These are phyloP conservation scores for Xanthoceras sorbifolium DNA, from an alignment of 345 rosid species.

Conservation along the genomic window DNA sequence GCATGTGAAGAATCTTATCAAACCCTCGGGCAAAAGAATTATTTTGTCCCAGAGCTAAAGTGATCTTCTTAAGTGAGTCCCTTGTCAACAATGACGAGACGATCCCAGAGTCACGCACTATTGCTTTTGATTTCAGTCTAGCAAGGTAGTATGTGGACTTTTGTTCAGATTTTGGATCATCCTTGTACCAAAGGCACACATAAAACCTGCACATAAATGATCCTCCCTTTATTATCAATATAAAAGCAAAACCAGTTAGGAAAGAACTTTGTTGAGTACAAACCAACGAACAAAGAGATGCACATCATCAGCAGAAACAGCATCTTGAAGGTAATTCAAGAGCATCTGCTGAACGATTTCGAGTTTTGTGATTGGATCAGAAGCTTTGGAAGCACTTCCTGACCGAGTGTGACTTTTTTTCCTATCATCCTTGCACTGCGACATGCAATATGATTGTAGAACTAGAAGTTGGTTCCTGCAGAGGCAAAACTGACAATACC, in stretches of 20 bases:
- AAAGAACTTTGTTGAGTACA: slow-evolving; percentile 32
- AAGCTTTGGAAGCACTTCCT: slow-evolving; percentile 39
- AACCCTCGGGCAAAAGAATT: slow-evolving; percentile 97
- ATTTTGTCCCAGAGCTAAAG: slow-evolving; percentile 81
- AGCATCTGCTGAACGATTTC: slow-evolving; percentile 91
- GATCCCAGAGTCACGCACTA: slow-evolving; percentile 78
- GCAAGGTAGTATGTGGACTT: slow-evolving; percentile 69
- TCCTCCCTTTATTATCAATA: slow-evolving; percentile 24
- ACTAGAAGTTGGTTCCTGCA: slow-evolving; percentile 86
- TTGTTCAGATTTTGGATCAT: slow-evolving; percentile 74
- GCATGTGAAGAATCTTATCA: slow-evolving; percentile 93
- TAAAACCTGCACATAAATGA: slow-evolving; percentile 73
- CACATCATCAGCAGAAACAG: slow-evolving; percentile 70
- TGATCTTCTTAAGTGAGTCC: slow-evolving; percentile 79
- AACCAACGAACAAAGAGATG: slow-evolving; percentile 90
- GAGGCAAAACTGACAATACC: slow-evolving; percentile 82
- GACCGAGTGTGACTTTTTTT: slow-evolving; percentile 23
- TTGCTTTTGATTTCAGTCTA: slow-evolving; percentile 76
- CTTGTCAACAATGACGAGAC: slow-evolving; percentile 60
- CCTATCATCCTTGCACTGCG: slow-evolving; percentile 52
- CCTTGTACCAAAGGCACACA: slow-evolving; percentile 92
- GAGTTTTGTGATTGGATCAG: slow-evolving; percentile 51
- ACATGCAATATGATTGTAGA: slow-evolving; percentile 73
- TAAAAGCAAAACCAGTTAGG: slow-evolving; percentile 12
- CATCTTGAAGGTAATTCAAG: slow-evolving; percentile 89